Evolutionary conservation across 805 yeast species (phyloP).

Genomic region (Kuraishia capsulata): DNA sequence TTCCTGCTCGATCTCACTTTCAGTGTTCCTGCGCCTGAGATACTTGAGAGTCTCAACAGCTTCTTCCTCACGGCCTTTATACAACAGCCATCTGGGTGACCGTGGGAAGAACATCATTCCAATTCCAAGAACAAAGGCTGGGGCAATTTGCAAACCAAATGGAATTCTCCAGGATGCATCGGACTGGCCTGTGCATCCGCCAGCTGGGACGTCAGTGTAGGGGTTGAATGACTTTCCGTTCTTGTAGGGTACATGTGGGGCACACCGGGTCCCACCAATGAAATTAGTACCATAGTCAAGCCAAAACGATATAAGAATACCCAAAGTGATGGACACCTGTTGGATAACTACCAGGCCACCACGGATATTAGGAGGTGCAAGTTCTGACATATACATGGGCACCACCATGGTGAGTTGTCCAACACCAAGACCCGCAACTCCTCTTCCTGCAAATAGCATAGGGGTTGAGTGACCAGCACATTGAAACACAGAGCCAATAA

Average conservation of each 20-base stretch:
- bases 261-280: conserved; percentile 34
- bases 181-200: conserved; percentile 13
- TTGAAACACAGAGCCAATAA: conserved; percentile 52
- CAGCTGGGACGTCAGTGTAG: conserved; percentile 17
- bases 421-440: conserved; percentile 59
- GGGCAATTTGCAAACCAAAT: conserved; percentile 36
- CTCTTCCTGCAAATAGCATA: conserved; percentile 53
- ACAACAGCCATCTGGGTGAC: conserved; percentile 40
- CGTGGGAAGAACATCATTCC: conserved; percentile 38
- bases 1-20: conserved; percentile 39
- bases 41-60: conserved; percentile 30
- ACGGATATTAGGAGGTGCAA: conserved; percentile 55
- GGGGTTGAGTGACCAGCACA: conserved; percentile 33
- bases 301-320: conserved; percentile 53
- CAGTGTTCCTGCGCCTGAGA: conserved; percentile 32
- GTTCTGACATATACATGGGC: conserved; percentile 67
- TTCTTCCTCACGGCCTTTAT: conserved; percentile 33
- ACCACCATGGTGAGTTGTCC: conserved; percentile 68
- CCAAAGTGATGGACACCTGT: conserved; percentile 60
- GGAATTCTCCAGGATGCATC: conserved; percentile 30
- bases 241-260: conserved; percentile 8
- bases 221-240: conserved; percentile 12
- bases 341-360: conserved; percentile 55
- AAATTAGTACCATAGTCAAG: conserved; percentile 53
- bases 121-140: conserved; percentile 32